A percentile compares a stretch with the other conserved stretches of the same genome.
Evolutionary conservation across 768 basidiomycete genomes (phyloP).

Genomic region (Pleurotus eryngii): DNA sequence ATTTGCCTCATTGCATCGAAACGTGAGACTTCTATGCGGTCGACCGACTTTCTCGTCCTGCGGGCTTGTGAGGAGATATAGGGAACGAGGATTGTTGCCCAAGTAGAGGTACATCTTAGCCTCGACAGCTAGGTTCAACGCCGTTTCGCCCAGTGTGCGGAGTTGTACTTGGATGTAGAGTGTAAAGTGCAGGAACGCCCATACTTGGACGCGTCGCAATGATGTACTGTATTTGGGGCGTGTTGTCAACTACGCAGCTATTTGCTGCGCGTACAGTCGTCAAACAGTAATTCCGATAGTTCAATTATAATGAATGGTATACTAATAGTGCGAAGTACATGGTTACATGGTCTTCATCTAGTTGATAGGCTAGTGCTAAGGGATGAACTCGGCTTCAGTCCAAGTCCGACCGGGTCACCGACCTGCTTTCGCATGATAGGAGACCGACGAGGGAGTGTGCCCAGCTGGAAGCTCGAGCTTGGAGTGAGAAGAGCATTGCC

Average conservation of each 20-base stretch:
- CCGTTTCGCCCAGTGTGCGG: too few species aligned
- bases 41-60: conserved; percentile 62
- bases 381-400: conserved; percentile 20
- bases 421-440: neutral
- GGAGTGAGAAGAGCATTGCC: conserved; percentile 34
- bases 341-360: neutral
- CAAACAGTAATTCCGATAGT: neutral
- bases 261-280: neutral
- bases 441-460: conserved; percentile 31
- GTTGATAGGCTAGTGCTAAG: neutral
- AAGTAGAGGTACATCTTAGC: conserved; percentile 71
- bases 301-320: neutral
- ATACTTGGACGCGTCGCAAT: neutral
- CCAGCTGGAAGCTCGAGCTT: conserved; percentile 37
- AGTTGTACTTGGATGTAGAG: neutral
- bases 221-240: neutral
- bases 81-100: conserved; percentile 58
- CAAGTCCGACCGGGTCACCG: conserved; percentile 17
- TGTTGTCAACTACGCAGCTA: neutral
- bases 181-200: neutral
- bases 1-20: conserved; percentile 55
- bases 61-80: conserved; percentile 70
- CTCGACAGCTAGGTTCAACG: neutral
- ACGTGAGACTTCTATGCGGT: conserved; percentile 64
- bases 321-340: neutral